Evolutionary conservation across 148 eudicot genomes (phyloP).

Genomic region (Spergularia bocconei): DNA sequence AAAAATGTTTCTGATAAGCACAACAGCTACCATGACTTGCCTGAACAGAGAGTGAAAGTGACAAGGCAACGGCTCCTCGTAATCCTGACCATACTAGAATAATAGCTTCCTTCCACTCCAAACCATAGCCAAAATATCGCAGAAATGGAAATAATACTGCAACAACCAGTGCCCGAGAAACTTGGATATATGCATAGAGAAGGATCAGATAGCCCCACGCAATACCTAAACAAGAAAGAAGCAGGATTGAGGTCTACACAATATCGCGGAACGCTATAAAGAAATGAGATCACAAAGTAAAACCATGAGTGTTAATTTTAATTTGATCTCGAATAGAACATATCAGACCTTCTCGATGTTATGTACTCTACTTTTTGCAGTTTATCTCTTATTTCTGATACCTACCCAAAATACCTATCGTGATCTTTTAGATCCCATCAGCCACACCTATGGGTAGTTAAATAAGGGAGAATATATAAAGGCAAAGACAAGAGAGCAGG

Average conservation of each 20-base stretch:
- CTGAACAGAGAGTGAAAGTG: constrained; percentile 92
- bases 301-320: neutral
- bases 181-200: constrained; percentile 70
- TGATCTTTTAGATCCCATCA: too few species aligned
- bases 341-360: too few species aligned
- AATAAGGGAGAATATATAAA: too few species aligned
- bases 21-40: constrained; percentile 36
- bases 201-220: constrained; percentile 90
- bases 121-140: constrained; percentile 78
- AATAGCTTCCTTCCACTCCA: constrained; percentile 94
- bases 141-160: constrained; percentile 69
- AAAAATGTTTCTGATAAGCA: neutral
- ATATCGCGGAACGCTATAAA: constrained; percentile 2
- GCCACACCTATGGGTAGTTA: too few species aligned
- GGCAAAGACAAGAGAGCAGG: too few species aligned
- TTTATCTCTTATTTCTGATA: too few species aligned
- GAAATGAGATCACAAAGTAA: neutral
- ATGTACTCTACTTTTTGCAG: too few species aligned
- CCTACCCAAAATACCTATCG: too few species aligned
- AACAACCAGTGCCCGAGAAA: constrained; percentile 67
- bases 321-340: too few species aligned
- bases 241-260: neutral
- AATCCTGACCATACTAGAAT: constrained; percentile 87
- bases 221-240: constrained; percentile 39
- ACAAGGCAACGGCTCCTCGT: constrained; percentile 89